phyloP scores from a whole-genome alignment of 140 eudicot genomes.

The Cichorium intybus region DNA sequence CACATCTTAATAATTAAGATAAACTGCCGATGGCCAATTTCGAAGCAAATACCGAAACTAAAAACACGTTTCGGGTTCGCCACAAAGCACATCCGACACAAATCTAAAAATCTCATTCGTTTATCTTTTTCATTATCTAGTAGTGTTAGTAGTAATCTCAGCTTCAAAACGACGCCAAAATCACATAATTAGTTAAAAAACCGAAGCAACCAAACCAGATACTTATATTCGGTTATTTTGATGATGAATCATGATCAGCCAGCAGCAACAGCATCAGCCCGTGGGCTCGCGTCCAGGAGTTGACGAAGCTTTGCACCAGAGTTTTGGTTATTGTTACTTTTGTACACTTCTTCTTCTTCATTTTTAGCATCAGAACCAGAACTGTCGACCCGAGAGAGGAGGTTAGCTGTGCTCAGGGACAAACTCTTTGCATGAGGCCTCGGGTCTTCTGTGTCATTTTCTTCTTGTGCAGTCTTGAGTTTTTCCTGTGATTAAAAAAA shows the following conservation, averaged over 20 bases:
- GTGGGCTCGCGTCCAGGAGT: conserved; percentile 61
- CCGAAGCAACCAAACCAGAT: no score
- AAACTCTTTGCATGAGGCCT: conserved; percentile 22
- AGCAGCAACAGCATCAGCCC: conserved; percentile 84
- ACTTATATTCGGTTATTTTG: neutral
- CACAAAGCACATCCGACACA: conserved; percentile 32
- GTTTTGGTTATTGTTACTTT: conserved; percentile 41
- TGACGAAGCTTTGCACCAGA: conserved; percentile 76
- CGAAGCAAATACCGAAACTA: conserved; percentile 44
- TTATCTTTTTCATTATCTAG: conserved; percentile 37
- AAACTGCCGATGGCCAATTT: conserved; percentile 36
- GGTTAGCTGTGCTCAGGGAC: conserved; percentile 75
- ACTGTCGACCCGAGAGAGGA: conserved; percentile 70
- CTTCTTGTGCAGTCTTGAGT: conserved; percentile 35
- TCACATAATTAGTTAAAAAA: conserved; percentile 42
- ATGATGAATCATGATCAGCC: conserved; percentile 30
- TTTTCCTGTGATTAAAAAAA: conserved; percentile 46
- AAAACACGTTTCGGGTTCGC: conserved; percentile 49
- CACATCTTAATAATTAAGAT: conserved; percentile 27
- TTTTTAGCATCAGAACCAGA: conserved; percentile 27
- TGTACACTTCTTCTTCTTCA: conserved; percentile 55
- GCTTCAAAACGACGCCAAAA: conserved; percentile 77
- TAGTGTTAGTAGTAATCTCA: conserved; percentile 62
- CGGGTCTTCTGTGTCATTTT: conserved; percentile 38
- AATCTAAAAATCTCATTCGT: conserved; percentile 18